Percentiles rank a stretch among this genome's conserved stretches.
Conservation (phyloP, 306 rosid species). For the Rosa chinensis region DNA sequence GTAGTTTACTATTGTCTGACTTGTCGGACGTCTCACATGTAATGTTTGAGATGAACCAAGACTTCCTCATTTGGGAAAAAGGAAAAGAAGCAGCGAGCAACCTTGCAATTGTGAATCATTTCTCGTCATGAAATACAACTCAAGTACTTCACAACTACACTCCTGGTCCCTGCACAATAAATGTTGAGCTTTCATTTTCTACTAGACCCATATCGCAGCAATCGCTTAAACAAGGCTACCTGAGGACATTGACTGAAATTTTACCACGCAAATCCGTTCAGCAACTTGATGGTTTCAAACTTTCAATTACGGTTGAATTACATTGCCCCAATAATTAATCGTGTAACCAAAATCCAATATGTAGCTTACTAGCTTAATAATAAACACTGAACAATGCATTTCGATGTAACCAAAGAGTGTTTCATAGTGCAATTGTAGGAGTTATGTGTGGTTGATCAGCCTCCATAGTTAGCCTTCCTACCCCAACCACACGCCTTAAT, state of each 20-base stretch:
- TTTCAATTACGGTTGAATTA: too few species aligned
- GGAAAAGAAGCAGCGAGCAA: not conserved
- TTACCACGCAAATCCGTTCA: too few species aligned
- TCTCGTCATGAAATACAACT: too few species aligned
- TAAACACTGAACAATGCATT: not conserved
- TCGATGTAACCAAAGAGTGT: not conserved
- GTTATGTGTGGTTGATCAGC: conserved; percentile 23
- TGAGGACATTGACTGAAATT: too few species aligned
- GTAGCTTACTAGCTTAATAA: not conserved
- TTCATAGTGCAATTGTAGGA: not conserved
- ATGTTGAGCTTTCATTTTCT: not conserved
- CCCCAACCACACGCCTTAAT: conserved; percentile 66
- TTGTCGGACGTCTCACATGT: not conserved
- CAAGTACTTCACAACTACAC: not conserved
- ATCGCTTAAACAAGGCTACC: too few species aligned
- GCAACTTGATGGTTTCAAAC: too few species aligned
- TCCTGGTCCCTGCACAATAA: not conserved
- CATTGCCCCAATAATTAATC: not conserved
- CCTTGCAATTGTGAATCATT: too few species aligned
- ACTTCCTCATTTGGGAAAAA: too few species aligned
- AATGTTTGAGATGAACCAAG: not conserved
- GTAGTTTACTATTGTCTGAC: not conserved
- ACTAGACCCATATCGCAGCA: too few species aligned
- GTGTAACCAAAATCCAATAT: not conserved
- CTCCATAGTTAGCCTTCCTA: conserved; percentile 56